Conservation (phyloP, 306 rosid species). For the Purshia tridentata region DNA sequence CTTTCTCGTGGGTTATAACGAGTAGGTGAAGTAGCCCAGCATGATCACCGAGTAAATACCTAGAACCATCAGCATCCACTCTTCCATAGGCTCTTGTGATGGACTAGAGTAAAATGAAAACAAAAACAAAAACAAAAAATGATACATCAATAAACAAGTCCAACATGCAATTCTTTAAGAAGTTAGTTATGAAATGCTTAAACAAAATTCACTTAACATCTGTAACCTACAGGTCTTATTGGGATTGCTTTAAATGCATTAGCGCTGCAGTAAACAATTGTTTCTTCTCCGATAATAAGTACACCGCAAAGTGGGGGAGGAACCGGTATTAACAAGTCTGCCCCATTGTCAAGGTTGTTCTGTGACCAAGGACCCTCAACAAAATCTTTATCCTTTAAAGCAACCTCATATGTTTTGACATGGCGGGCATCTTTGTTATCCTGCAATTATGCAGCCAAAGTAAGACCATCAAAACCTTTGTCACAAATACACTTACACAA, state of each 20-base stretch:
- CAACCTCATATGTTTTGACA: conserved; percentile 94
- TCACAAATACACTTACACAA: background rate
- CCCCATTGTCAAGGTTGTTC: conserved; percentile 95
- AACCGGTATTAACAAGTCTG: conserved; percentile 89
- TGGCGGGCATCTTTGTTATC: conserved; percentile 98
- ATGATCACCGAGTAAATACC: conserved; percentile 96
- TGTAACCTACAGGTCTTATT: conserved; percentile 66
- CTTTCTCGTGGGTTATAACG: conserved; percentile 94
- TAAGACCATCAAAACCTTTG: conserved; percentile 16
- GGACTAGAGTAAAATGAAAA: conserved; percentile 47
- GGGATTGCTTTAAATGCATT: conserved; percentile 95
- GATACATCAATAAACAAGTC: background rate
- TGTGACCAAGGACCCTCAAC: conserved; percentile 98
- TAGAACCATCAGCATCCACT: conserved; percentile 95
- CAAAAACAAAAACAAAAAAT: background rate
- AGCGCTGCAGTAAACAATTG: conserved; percentile 95
- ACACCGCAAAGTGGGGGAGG: conserved; percentile 98
- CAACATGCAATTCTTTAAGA: background rate
- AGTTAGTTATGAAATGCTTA: background rate
- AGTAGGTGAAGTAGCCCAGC: conserved; percentile 89
- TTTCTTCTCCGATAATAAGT: conserved; percentile 94
- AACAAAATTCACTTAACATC: background rate
- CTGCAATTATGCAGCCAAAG: conserved; percentile 44
- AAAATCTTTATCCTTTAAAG: conserved; percentile 94
- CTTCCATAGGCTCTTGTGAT: conserved; percentile 92